phyloP scores from a whole-genome alignment of 306 rosid genomes.

The Cucurbita ficifolia region DNA sequence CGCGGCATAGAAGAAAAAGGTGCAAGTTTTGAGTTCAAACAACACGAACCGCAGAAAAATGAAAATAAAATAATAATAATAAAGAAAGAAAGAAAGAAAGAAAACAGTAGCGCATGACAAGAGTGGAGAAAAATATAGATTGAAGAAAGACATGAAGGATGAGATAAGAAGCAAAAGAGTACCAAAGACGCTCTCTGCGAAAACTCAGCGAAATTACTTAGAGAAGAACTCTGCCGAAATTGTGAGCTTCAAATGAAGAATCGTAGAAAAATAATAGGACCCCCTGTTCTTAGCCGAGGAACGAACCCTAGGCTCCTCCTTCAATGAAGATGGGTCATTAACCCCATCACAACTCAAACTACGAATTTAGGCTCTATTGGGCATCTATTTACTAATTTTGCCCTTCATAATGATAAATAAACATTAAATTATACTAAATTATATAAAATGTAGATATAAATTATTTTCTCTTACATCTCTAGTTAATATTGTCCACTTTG shows the following conservation, averaged over 20 bases:
- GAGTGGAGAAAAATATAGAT: neutral
- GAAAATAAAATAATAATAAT: neutral
- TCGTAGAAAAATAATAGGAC: neutral
- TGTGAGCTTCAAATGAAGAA: neutral
- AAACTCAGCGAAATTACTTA: neutral
- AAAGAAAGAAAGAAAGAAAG: neutral
- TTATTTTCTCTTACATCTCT: too few relatives aligned
- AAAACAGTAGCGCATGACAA: neutral
- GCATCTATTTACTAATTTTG: constrained; percentile 1
- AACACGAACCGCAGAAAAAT: neutral
- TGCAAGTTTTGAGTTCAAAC: neutral
- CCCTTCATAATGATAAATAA: neutral
- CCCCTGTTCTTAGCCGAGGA: neutral
- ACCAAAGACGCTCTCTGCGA: constrained; percentile 7
- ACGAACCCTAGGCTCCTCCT: constrained; percentile 3
- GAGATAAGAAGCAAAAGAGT: neutral
- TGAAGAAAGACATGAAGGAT: neutral
- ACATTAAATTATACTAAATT: neutral
- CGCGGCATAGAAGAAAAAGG: neutral
- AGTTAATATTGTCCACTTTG: too few relatives aligned
- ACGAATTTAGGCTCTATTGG: neutral
- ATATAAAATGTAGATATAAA: too few relatives aligned
- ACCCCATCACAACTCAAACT: neutral
- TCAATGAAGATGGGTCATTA: neutral
- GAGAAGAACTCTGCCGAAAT: neutral